phyloP scores from a whole-genome alignment of 352 stramenopile genomes.

The Phytophthora foliorum region DNA sequence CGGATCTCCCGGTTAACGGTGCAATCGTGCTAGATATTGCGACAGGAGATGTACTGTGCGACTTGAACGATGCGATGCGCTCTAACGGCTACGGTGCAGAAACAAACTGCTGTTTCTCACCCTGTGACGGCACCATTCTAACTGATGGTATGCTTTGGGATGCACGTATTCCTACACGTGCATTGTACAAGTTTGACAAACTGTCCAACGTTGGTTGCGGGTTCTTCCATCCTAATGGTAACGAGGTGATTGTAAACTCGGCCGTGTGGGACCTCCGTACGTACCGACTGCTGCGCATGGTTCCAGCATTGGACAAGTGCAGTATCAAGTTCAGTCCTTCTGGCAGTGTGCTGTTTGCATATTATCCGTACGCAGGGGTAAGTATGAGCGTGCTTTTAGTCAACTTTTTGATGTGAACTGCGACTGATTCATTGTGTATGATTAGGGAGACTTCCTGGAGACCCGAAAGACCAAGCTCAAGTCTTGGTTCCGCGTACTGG shows the following conservation, averaged over 20 bases:
- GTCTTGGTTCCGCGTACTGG: conserved; percentile 88
- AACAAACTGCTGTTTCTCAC: conserved; percentile 85
- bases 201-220: conserved; percentile 86
- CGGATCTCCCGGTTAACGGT: conserved; percentile 45
- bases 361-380: conserved; percentile 78
- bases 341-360: conserved; percentile 84
- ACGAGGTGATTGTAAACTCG: conserved; percentile 92
- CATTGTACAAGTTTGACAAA: conserved; percentile 92
- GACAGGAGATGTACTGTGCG: conserved; percentile 65
- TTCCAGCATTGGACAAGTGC: conserved; percentile 90
- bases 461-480: conserved; percentile 73
- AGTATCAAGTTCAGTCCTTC: conserved; percentile 78
- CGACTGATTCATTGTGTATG: conserved; percentile 14
- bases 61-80: conserved; percentile 69
- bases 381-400: conserved; percentile 25
- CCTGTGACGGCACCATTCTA: conserved; percentile 76
- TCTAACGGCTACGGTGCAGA: conserved; percentile 82
- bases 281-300: conserved; percentile 84
- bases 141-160: conserved; percentile 90
- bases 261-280: conserved; percentile 92
- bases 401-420: background rate
- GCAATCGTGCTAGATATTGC: conserved; percentile 78
- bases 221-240: conserved; percentile 89
- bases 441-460: conserved; percentile 67
- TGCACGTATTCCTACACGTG: conserved; percentile 67